Base-by-base conservation (phyloP, 805 yeast genomes). In the Wickerhamiella bombiphila region DNA sequence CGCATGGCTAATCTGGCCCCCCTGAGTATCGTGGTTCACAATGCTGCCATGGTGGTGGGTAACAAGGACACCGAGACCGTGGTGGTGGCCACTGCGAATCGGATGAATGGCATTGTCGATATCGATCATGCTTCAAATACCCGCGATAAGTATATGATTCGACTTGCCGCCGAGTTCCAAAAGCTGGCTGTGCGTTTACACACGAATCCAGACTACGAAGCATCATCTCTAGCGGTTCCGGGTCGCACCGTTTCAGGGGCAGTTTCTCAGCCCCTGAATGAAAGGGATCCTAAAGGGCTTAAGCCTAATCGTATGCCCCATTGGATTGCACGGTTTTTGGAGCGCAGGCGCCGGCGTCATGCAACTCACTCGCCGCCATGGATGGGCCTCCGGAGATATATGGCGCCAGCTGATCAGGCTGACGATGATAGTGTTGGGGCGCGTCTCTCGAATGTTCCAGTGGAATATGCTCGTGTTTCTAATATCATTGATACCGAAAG, bases 401-500 rank as follows among this genome's bases (percentile, higher is more conserved):
- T 72, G n/a, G 65, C 65, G 8, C 57, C 53, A 5, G 62, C 57
- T 18, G 50, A 50, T 5, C 54, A 50, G 4, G 51, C 56, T 2
- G 36, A 18, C n/a, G 35, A 26, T 4, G 16, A 14, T 17, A 26
- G 22, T 43, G 48, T 40, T 15, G 64, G 60, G 20, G 55, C 57
- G 2, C 58, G 38, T 5, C 34, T 44, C 5, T 41, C 46, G 2
- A 44, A 43, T 2, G 15, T 43, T 14, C 50, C 58, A 11, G 63
- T 72, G 20, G 95, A 91, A 51, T 91, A 91, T 56, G 97, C 91
- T 0, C 80, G 76, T 54, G 78, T 70, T 44, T 71, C 91, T 5
- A 70, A 72, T 34, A 56, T 91, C 1, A 47, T 85, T 3, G 80
- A 76, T 41, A 68, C 91, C 0, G 69, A 71, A 0, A 54, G 54